Evolutionary conservation across 257 asterid species (phyloP).

Genomic region (Solanum appendiculatum): DNA sequence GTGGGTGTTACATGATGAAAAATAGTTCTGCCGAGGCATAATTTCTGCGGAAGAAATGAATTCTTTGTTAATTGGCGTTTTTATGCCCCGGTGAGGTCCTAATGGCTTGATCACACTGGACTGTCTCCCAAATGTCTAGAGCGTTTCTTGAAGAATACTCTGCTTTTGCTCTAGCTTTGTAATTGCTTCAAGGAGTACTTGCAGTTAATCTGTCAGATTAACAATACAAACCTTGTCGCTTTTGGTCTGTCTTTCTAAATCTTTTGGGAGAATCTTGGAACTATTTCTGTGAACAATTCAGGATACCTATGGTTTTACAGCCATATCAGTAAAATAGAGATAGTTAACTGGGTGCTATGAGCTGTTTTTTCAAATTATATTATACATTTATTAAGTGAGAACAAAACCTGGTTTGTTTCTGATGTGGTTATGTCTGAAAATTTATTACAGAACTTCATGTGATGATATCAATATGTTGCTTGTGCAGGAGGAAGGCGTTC

Average conservation of each 20-base stretch:
- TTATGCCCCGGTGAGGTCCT: background rate
- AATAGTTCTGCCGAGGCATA: background rate
- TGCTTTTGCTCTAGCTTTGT: background rate
- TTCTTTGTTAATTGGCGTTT: background rate
- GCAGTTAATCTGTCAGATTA: background rate
- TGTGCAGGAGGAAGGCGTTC: constrained; percentile 80
- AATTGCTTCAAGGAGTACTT: background rate
- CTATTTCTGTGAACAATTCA: background rate
- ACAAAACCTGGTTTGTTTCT: background rate
- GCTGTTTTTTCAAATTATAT: background rate
- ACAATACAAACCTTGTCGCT: background rate
- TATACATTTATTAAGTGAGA: background rate
- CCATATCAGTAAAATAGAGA: background rate
- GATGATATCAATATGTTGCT: background rate
- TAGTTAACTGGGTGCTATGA: background rate
- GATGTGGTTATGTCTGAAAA: background rate
- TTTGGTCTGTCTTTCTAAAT: background rate
- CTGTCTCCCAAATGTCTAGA: background rate
- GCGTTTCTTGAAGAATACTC: background rate
- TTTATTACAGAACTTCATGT: background rate
- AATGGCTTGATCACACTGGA: background rate
- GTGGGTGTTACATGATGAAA: background rate
- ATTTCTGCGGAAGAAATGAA: background rate
- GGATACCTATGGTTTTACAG: background rate
- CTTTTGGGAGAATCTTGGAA: background rate